Evolutionary conservation across 768 basidiomycete species (phyloP).

Genomic region (Scleroderma bovista): DNA sequence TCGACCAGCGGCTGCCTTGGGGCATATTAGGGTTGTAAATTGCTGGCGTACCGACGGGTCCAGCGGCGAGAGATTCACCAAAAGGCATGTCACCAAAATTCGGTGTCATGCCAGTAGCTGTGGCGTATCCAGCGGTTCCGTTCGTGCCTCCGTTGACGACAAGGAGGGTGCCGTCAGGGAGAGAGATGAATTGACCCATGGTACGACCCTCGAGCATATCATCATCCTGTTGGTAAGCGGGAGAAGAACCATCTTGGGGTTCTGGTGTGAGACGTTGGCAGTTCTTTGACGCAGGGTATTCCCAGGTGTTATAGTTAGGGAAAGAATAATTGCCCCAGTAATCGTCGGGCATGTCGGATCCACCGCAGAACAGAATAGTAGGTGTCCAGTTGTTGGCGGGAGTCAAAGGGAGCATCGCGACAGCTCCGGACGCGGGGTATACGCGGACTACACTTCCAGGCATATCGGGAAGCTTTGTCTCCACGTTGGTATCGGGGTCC

Average conservation of each 20-base stretch:
- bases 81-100: slow-evolving; percentile 54
- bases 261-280: slow-evolving; percentile 88
- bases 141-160: slow-evolving; percentile 82
- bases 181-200: slow-evolving; percentile 89
- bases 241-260: slow-evolving; percentile 57
- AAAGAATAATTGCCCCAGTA: slow-evolving; percentile 74
- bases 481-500: slow-evolving; percentile 50
- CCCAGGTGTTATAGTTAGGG: slow-evolving; percentile 71
- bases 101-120: slow-evolving; percentile 41
- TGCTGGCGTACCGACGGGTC: slow-evolving; percentile 72
- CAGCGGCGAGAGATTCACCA: slow-evolving; percentile 70
- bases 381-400: slow-evolving; percentile 84
- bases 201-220: slow-evolving; percentile 69
- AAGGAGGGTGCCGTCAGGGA: slow-evolving; percentile 71
- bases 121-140: slow-evolving; percentile 86
- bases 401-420: slow-evolving; percentile 90
- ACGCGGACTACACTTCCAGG: slow-evolving; percentile 70
- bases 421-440: slow-evolving; percentile 86
- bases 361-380: slow-evolving; percentile 88
- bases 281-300: slow-evolving; percentile 62
- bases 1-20: slow-evolving; percentile 72
- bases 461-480: slow-evolving; percentile 66
- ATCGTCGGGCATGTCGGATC: slow-evolving; percentile 67
- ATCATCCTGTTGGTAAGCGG: slow-evolving; percentile 67
- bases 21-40: slow-evolving; percentile 78